Percentiles rank a stretch among this genome's conserved stretches.
Conservation (phyloP, 495 filamentous ascomycete genomes). For the Talaromyces adpressus region DNA sequence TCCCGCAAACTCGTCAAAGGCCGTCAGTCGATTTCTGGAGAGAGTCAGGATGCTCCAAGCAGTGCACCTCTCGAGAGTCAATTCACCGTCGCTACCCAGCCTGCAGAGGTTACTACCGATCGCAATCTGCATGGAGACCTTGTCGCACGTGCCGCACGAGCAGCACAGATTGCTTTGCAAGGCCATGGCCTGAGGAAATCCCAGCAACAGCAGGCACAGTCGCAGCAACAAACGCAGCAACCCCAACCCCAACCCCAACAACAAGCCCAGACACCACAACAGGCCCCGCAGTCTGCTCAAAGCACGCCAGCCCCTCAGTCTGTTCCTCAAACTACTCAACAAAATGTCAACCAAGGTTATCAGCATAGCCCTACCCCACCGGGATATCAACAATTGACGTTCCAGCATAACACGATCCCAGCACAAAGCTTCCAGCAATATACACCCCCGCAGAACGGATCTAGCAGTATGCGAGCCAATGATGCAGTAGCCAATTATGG, state of each 20-base stretch:
- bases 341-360: constrained; percentile 18
- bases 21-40: constrained; percentile 37
- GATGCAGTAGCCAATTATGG: constrained; percentile 35
- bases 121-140: constrained; percentile 44
- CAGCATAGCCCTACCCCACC: constrained; percentile 35
- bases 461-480: constrained; percentile 26
- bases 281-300: constrained; percentile 12
- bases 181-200: constrained; percentile 37
- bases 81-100: constrained; percentile 36
- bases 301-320: constrained; percentile 19
- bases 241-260: constrained; percentile 19
- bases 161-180: constrained; percentile 48
- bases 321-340: constrained; percentile 22
- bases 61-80: constrained; percentile 36
- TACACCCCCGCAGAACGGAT: constrained; percentile 29
- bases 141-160: constrained; percentile 45
- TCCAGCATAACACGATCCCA: constrained; percentile 30
- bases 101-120: constrained; percentile 34
- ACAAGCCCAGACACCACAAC: constrained; percentile 26
- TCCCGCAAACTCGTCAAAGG: constrained; percentile 36
- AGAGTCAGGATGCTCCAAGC: constrained; percentile 26
- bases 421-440: constrained; percentile 41
- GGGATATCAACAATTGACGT: constrained; percentile 33
- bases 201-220: constrained; percentile 28
- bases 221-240: constrained; percentile 18